Base-by-base conservation (phyloP, 208 protist species). In the Naegleria gruberi region DNA sequence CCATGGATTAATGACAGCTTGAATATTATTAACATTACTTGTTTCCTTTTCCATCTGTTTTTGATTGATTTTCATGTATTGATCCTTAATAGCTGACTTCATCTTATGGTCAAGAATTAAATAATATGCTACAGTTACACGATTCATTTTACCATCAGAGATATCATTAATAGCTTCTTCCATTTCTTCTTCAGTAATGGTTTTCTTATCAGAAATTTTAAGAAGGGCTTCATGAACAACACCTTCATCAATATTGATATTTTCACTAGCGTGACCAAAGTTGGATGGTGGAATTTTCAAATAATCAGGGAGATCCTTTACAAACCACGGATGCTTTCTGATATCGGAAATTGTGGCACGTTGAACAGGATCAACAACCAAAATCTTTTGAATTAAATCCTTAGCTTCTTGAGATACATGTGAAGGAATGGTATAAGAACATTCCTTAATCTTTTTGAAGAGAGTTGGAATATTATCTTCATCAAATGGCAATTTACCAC, bases 401-500 rank as follows among this genome's bases (percentile, higher is more conserved):
- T 93, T 92, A 23, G 96, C 90, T 5, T 93, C 93, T 15, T 88
- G 42, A 37, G 92, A 89, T 84, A 98, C 93, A 90, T 92, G 90
- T 30, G 90, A 47, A 5, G 96, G 96, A 47, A 97, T 94, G 26
- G 91, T 46, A 92, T 97, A 98, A 82, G 94, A 94, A 57, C 96
- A 96, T 83, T 95, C 95, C 57, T 95, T 95, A 90, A 98, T 98
- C 57, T 97, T 97, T 84, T 91, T 93, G 92, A 98, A 98, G 46
- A 98, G 93, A 26, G 93, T 45, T n/a, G 95, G 95, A 65, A 97
- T 97, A 85, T 90, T 96, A 26, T 96, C 94, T 86, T 97, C 96
- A 92, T 98, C 96, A 89, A 98, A 98, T 0, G 97, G 97, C 47
- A 98, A 93, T 84, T 94, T 95, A 7, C 96, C 97, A 88, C 96